Evolutionary conservation across 768 basidiomycete genomes (phyloP).

Genomic region (Russula sp.): DNA sequence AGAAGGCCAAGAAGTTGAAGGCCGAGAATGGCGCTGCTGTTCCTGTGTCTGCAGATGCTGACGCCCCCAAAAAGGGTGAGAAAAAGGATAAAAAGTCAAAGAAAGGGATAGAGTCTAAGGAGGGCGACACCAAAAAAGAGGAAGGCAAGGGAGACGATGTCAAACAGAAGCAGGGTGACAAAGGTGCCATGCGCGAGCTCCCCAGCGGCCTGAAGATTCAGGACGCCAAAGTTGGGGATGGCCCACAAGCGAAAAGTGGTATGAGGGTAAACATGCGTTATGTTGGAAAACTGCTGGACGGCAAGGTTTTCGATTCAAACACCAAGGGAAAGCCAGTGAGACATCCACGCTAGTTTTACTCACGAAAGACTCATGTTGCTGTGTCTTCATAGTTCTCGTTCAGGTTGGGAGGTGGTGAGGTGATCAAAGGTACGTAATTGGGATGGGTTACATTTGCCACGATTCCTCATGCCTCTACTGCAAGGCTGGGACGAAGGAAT

Average conservation of each 20-base stretch:
- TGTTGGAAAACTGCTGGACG: conserved; percentile 82
- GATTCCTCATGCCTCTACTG: background rate
- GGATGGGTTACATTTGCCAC: conserved; percentile 11
- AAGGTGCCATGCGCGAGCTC: conserved; percentile 44
- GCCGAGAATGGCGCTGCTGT: conserved; percentile 49
- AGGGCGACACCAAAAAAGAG: conserved; percentile 25
- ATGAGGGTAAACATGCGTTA: conserved; percentile 84
- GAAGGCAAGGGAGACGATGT: conserved; percentile 26
- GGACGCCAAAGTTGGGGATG: conserved; percentile 77
- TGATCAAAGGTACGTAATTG: conserved; percentile 71
- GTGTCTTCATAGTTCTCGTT: conserved; percentile 58
- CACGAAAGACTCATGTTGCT: conserved; percentile 19
- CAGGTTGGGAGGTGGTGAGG: conserved; percentile 80
- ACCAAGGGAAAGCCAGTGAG: conserved; percentile 82
- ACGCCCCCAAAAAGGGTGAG: conserved; percentile 36
- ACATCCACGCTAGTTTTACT: conserved; percentile 19
- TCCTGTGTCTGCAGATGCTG: conserved; percentile 33
- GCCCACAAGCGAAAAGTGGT: conserved; percentile 85
- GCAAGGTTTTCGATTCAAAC: conserved; percentile 77
- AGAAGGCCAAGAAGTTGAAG: conserved; percentile 80
- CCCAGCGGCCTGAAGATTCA: conserved; percentile 71
- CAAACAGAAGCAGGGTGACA: conserved; percentile 37
- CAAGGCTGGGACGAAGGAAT: conserved; percentile 90
- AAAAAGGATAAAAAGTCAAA: conserved; percentile 40
- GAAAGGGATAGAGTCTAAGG: conserved; percentile 35